Evolutionary conservation across 768 basidiomycete genomes (phyloP), one percentile per base, ranked within the genome.

Genomic region (Dictyophora rubrovolvata): DNA sequence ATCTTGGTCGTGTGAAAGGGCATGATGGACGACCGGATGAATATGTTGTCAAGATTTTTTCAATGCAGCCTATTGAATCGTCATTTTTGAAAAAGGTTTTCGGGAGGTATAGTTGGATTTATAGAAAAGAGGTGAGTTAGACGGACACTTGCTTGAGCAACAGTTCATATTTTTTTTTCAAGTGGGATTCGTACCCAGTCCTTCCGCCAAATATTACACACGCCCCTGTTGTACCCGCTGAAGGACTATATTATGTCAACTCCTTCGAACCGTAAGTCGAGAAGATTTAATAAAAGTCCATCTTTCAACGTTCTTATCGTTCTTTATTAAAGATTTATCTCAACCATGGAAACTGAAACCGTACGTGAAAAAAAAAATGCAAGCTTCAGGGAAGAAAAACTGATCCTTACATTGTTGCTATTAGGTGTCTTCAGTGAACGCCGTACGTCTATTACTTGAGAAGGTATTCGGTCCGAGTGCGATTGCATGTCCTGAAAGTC

Each of bases 331-430:
- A 89, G 88, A 34, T 81, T 91, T 65, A 87, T 93, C 50, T 89
- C 85, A 14, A 92, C 91, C 6, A 96, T 97, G 94, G 94, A 97
- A 70, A 94, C 93, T 0, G 85, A 93, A 71, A 92, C 89, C 0
- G 69, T 95, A 34, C 23, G 56, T 20, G 23, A 14, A 33, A 12
- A 11, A 36, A 36, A 21, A 8, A 47, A 16, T 28, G 21, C 46
- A 16, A 16, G 12, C 18, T 23, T 21, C n/a, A n/a, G n/a, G 17
- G 18, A 34, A 18, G 23, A 9, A 9, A 49, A 18, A 35, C 5
- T n/a, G n/a, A n/a, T n/a, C n/a, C 37, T 21, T 5, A 21, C 21
- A n/a, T 22, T 20, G 35, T 51, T 21, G 6, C 33, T 23, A 23
- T 18, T 42, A 59, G 57, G 48, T 59, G n/a, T 78, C 89, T 0